Evolutionary conservation across 257 asterid genomes (phyloP), one percentile per base, ranked within the genome.

Genomic region (Rauvolfia tetraphylla): DNA sequence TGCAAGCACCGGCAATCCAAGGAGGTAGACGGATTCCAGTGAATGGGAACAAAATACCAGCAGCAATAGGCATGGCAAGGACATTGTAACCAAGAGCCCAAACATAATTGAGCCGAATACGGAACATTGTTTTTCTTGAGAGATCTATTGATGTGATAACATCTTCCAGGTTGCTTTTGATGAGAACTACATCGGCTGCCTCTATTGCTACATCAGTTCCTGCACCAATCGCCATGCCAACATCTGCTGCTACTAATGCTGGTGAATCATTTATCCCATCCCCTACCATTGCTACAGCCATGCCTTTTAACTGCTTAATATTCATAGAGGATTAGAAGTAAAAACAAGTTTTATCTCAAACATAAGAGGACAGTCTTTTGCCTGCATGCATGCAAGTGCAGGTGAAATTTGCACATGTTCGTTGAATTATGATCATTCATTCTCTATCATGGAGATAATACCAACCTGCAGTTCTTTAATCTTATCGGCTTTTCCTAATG

Each of bases 1-100:
- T 93, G 90, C 97, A 91, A 42, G 98, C 98, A 42, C 98, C 96
- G 20, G 98, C 98, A 61, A 93, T 94, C 98, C 98, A 92, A 51
- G 98, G 98, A 1, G 97, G 97, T 1, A 93, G 80, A 34, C 97
- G 96, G 53, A 93, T 84, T 38, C 97, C 98, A 0, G 87, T 89
- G 78, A 89, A 89, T 8, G 98, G 98, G 84, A 75, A 93, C 39
- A 93, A 74, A 48, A 93, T 71, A 6, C 97, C 98, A 17, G 98
- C 96, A 81, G 98, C 98, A 77, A 93, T 81, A 0, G 98, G 98
- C 94, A 93, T 90, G 68, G 90, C 97, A 0, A 93, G 96, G 15
- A 93, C 69, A 71, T 93, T 93, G 84, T 93, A 93, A 17, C 96
- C 98, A 9, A 93, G 93, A 25, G 98, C 98, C 98, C 98, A 92